Evolutionary conservation across 176 grass and related monocot species (phyloP).

Genomic region (Musa schizocarpa): DNA sequence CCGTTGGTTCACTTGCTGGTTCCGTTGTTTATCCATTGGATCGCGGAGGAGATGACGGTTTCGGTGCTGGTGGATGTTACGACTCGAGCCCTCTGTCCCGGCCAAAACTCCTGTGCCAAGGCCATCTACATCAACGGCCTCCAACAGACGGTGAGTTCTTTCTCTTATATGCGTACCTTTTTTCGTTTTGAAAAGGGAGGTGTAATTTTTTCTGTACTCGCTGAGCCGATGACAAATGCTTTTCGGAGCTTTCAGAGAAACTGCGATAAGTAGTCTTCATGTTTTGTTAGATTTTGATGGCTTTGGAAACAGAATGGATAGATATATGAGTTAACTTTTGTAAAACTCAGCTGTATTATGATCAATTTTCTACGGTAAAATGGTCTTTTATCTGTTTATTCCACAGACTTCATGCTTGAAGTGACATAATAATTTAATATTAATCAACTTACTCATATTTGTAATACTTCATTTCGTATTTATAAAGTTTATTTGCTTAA

Average conservation of each 20-base stretch:
- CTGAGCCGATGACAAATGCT: too few relatives aligned
- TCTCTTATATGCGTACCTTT: neutral
- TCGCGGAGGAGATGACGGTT: constrained; percentile 87
- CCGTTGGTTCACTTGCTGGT: constrained; percentile 54
- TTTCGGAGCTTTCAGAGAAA: too few relatives aligned
- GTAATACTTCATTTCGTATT: neutral
- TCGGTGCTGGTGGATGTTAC: constrained; percentile 73
- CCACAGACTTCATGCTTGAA: neutral
- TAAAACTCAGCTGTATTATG: neutral
- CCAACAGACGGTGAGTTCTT: constrained; percentile 42
- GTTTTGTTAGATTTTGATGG: neutral
- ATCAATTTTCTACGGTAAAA: neutral
- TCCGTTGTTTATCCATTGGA: constrained; percentile 48
- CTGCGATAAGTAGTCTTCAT: neutral
- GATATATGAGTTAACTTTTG: too few relatives aligned
- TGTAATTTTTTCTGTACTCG: neutral
- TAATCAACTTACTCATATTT: neutral
- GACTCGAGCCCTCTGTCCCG: constrained; percentile 51
- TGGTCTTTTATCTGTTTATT: neutral
- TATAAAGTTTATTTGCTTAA: neutral
- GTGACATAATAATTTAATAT: neutral
- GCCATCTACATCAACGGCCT: constrained; percentile 78
- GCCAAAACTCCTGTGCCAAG: constrained; percentile 36
- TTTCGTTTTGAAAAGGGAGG: neutral
- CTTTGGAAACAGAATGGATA: neutral